Evolutionary conservation across 129 eudicot genomes (phyloP).

Genomic region (Tagetes patula): DNA sequence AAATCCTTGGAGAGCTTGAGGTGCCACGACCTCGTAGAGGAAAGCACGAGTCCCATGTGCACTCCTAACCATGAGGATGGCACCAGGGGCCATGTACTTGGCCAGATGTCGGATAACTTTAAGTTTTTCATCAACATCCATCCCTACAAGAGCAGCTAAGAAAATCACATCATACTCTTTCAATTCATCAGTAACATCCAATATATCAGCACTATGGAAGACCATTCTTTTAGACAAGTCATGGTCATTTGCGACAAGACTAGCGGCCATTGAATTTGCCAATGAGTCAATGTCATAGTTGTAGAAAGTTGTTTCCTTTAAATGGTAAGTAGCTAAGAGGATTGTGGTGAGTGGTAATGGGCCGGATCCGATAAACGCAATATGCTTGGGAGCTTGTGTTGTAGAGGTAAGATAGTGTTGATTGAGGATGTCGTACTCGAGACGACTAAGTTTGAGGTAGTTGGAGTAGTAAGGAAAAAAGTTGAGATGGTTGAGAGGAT

Average conservation of each 20-base stretch:
- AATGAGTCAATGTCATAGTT: conserved; percentile 70
- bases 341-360: conserved; percentile 83
- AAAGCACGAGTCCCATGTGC: conserved; percentile 83
- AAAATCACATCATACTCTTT: conserved; percentile 61
- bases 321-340: conserved; percentile 59
- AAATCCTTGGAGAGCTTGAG: conserved; percentile 59
- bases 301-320: conserved; percentile 46
- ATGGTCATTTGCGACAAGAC: conserved; percentile 43
- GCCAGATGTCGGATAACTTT: conserved; percentile 54
- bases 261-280: conserved; percentile 65
- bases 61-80: conserved; percentile 68
- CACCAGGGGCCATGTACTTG: conserved; percentile 66
- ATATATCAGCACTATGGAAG: conserved; percentile 51
- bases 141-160: conserved; percentile 81
- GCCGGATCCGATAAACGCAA: conserved; percentile 77
- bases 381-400: conserved; percentile 20
- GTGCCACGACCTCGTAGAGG: conserved; percentile 71
- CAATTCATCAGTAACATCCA: conserved; percentile 46
- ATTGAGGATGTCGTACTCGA: conserved; percentile 58
- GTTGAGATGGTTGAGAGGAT: conserved; percentile 59
- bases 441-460: conserved; percentile 59
- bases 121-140: conserved; percentile 57
- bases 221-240: conserved; percentile 56
- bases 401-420: conserved; percentile 25
- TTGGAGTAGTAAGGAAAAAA: conserved; percentile 67